Base-by-base conservation (phyloP, 805 yeast species). In the Scheffersomyces amazonensis region DNA sequence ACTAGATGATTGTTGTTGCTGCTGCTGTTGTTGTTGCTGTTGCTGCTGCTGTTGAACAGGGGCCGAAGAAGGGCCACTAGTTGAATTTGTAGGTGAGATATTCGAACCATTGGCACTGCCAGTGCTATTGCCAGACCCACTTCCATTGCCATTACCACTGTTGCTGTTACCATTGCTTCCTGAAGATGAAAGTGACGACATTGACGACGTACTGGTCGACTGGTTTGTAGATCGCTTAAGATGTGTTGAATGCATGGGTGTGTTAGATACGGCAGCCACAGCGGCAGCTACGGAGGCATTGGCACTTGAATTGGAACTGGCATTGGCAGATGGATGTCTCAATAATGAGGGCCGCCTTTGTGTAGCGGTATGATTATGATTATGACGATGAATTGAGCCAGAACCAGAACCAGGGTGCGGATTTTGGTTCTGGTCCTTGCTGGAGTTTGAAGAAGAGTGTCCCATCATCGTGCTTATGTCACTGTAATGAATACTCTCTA, bases 341-440 rank as follows among this genome's bases (percentile, higher is more conserved):
- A 27, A 27, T 15, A 27, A 27, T n/a, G 30, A 27, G 16, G 30
- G 30, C 30, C 30, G 30, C 30, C 30, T 27, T 27, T 27, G 30
- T 6, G 17, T 27, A 8, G 30, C 30, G n/a, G 30, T 5, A 13
- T 13, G 17, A 15, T 12, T 5, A 13, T 13, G 17, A 15, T 12
- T 27, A 27, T 27, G 30, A 27, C 30, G 30, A 27, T 27, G 30
- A 4, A 17, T 15, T 27, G 13, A 9, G 5, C 5, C n/a, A n/a
- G 30, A 6, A 27, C 15, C 15, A 13, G 16, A 5, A 17, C 7
- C 3, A 4, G 30, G 5, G 3, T 13, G 30, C 11, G n/a, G 30
- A 27, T 17, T 15, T 17, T 27, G 30, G 12, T 27, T 17, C 17
- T 27, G n/a, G 30, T 7, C 7, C n/a, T 15, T 15, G 17, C 30